Conservation (phyloP, 306 rosid genomes). For the Lathyrus tuberosus region DNA sequence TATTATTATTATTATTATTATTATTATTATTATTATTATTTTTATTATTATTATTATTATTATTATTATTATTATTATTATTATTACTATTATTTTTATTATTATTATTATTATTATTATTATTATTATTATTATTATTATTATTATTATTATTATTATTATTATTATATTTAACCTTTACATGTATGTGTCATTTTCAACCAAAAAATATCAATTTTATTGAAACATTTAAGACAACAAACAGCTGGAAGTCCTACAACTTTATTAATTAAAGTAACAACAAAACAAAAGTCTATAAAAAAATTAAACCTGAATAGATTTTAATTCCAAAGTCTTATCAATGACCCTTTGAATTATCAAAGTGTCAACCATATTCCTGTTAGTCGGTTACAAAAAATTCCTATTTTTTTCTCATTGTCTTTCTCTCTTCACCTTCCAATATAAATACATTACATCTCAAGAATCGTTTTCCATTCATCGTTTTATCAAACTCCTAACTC, state of each 20-base stretch:
- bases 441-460: conserved; percentile 76
- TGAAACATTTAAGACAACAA: conserved; percentile 13
- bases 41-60: no score
- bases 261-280: not conserved
- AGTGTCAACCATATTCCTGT: conserved; percentile 68
- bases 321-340: conserved; percentile 68
- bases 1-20: no score
- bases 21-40: no score
- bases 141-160: not conserved
- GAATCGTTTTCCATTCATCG: conserved; percentile 75
- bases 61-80: no score
- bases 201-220: not conserved
- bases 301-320: conserved; percentile 14
- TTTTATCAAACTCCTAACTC: conserved; percentile 44
- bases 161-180: conserved; percentile 21
- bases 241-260: conserved; percentile 8
- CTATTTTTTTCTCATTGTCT: conserved; percentile 36
- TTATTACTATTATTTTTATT: no score
- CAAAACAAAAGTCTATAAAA: conserved; percentile 11
- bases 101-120: not conserved
- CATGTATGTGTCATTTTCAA: conserved; percentile 12
- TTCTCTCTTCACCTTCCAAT: conserved; percentile 44
- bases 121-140: not conserved
- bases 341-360: conserved; percentile 43
- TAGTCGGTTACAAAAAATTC: conserved; percentile 38